Conservation (phyloP, 2,329 filamentous ascomycete genomes). For the Aspergillus tanneri region DNA sequence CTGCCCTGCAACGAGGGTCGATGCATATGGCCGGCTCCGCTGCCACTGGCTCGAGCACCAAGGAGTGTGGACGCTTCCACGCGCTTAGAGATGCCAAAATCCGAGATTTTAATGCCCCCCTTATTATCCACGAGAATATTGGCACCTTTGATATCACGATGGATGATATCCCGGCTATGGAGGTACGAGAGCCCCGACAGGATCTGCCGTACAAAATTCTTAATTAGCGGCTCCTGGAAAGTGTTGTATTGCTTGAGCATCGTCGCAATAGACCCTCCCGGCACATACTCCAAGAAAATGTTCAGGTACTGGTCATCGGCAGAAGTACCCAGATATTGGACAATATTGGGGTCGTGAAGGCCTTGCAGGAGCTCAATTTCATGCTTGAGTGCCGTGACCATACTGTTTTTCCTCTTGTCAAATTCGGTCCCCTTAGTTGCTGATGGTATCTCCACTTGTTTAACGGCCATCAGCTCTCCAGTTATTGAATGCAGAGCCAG, state of each 20-base stretch:
- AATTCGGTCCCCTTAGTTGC: constrained; percentile 73
- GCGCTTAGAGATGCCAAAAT: constrained; percentile 98
- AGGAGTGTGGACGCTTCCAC: constrained; percentile 88
- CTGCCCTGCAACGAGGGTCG: constrained; percentile 84
- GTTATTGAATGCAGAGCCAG: constrained; percentile 93
- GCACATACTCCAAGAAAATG: constrained; percentile 99
- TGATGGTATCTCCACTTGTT: constrained; percentile 91
- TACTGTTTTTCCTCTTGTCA: constrained; percentile 91
- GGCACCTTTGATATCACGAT: constrained; percentile 97
- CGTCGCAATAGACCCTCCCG: constrained; percentile 92
- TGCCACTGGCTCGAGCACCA: constrained; percentile 40
- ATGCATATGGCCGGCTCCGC: constrained; percentile 46
- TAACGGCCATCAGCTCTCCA: constrained; percentile 95
- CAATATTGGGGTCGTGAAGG: constrained; percentile 93
- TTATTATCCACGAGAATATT: constrained; percentile 99
- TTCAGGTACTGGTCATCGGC: constrained; percentile 89
- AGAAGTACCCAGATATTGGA: constrained; percentile 94
- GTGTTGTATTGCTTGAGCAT: constrained; percentile 99
- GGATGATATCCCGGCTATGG: constrained; percentile 92
- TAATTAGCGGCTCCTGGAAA: constrained; percentile 85
- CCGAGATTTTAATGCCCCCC: constrained; percentile 97
- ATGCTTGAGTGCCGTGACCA: constrained; percentile 95
- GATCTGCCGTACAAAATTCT: constrained; percentile 96
- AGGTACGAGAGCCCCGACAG: constrained; percentile 88
- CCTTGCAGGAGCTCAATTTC: constrained; percentile 94